These are phyloP conservation scores for Pichia sporocuriosa DNA, from an alignment of 805 yeast species.

Conservation along the genomic window DNA sequence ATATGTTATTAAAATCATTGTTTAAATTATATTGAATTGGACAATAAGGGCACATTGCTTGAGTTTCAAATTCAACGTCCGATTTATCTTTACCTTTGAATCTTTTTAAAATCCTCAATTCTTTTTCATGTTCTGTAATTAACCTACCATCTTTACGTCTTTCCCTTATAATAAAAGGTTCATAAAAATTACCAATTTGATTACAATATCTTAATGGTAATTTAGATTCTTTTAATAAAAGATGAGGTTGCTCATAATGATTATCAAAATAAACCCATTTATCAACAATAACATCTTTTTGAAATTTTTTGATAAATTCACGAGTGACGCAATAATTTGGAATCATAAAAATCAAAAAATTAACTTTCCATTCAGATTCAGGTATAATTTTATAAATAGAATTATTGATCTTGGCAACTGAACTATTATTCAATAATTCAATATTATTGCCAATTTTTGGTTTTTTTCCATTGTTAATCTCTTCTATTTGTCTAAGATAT, in stretches of 20 bases:
- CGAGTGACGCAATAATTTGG: not conserved
- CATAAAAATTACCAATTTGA: slow-evolving; percentile 9
- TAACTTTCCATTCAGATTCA: not conserved
- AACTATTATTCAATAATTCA: not conserved
- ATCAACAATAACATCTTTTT: not conserved
- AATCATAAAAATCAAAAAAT: slow-evolving; percentile 1
- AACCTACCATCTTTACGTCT: slow-evolving; percentile 2
- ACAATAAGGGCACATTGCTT: slow-evolving; percentile 28
- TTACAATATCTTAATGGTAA: slow-evolving; percentile 6
- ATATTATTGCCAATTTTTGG: not conserved
- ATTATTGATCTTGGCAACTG: not conserved
- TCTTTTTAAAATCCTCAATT: not conserved
- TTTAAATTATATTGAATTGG: slow-evolving; percentile 5
- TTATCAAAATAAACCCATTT: slow-evolving; percentile 7
- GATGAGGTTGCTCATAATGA: slow-evolving; percentile 4
- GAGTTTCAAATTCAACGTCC: slow-evolving; percentile 16
- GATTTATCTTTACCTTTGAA: slow-evolving; percentile 10
- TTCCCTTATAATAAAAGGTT: slow-evolving; percentile 19
- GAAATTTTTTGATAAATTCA: not conserved
- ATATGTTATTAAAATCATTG: slow-evolving; percentile 12
- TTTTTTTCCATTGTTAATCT: not conserved
- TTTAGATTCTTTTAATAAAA: not conserved
- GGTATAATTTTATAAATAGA: not conserved
- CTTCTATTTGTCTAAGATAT: not conserved
- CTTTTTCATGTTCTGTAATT: not conserved